phyloP scores from a whole-genome alignment of 2,329 filamentous ascomycete species.

The Chaetothyriales sp. region DNA sequence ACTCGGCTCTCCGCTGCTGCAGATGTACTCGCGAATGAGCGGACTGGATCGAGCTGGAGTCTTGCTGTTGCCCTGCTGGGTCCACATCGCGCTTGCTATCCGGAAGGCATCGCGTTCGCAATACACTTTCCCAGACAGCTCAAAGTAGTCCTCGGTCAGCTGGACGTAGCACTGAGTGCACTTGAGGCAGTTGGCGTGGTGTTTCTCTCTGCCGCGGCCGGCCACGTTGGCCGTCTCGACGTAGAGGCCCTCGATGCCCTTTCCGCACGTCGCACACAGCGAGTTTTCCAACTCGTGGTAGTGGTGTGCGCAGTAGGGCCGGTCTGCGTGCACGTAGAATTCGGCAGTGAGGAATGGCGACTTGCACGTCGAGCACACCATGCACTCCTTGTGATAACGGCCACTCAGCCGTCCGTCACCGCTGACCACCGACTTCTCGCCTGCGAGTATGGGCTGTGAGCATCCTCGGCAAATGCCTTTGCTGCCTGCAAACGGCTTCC shows the following conservation, averaged over 20 bases:
- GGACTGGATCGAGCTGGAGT: slow-evolving; percentile 17
- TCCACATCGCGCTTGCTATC: slow-evolving; percentile 6
- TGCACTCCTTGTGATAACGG: slow-evolving; percentile 88
- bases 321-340: slow-evolving; percentile 80
- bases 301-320: slow-evolving; percentile 79
- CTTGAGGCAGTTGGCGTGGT: slow-evolving; percentile 73
- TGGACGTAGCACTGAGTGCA: slow-evolving; percentile 59
- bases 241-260: slow-evolving; percentile 86
- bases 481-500: slow-evolving; percentile 19
- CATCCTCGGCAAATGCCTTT: slow-evolving; percentile 78
- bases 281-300: slow-evolving; percentile 87
- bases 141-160: slow-evolving; percentile 76
- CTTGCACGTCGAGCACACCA: slow-evolving; percentile 73
- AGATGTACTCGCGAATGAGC: slow-evolving; percentile 16
- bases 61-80: slow-evolving; percentile 13
- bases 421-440: slow-evolving; percentile 70
- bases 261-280: slow-evolving; percentile 62
- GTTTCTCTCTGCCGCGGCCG: slow-evolving; percentile 43
- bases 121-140: slow-evolving; percentile 63
- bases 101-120: slow-evolving; percentile 75
- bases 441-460: slow-evolving; percentile 55
- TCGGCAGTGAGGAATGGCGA: slow-evolving; percentile 71
- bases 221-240: slow-evolving; percentile 54
- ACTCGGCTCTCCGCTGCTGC: slow-evolving; percentile 13
- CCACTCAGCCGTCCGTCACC: slow-evolving; percentile 84